Conservation (phyloP, 1,284 basidiomycete genomes). For the Lignosus rhinocerotis region DNA sequence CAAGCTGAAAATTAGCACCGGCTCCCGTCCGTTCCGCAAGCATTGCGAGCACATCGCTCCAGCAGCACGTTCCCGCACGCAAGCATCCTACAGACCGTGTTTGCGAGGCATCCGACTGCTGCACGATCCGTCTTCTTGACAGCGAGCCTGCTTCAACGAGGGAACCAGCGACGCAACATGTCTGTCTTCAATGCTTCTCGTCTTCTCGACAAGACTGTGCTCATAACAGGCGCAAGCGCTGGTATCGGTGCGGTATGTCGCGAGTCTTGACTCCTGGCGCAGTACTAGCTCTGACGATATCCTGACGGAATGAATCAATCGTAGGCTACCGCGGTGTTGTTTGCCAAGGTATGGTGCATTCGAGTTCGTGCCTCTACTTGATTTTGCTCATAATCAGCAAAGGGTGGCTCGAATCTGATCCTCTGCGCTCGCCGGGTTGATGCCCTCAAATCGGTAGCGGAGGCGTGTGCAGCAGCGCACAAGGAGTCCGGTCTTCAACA, state of each 20-base stretch:
- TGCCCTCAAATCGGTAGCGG: conserved; percentile 61
- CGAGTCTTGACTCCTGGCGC: background rate
- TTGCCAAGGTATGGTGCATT: conserved; percentile 62
- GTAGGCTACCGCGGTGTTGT: conserved; percentile 82
- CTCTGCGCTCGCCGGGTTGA: conserved; percentile 71
- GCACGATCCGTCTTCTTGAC: conserved; percentile 10
- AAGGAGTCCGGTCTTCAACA: conserved; percentile 68
- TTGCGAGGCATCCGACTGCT: background rate
- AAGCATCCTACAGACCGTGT: background rate
- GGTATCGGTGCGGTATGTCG: conserved; percentile 76
- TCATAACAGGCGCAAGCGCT: conserved; percentile 84
- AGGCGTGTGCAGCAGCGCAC: conserved; percentile 69
- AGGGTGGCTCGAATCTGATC: conserved; percentile 82
- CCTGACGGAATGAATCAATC: background rate
- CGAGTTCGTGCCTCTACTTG: background rate
- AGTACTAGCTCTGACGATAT: background rate
- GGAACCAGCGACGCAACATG: conserved; percentile 44
- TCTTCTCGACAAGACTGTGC: conserved; percentile 80
- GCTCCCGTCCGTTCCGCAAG: conserved; percentile 22
- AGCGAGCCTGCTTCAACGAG: conserved; percentile 3
- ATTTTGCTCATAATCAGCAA: background rate
- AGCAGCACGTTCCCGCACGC: conserved; percentile 8
- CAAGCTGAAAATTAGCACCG: conserved; percentile 15
- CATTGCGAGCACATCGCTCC: conserved; percentile 8
- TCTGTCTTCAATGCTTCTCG: conserved; percentile 78